Evolutionary conservation across 805 yeast genomes (phyloP), one percentile per base, ranked within the genome.

Genomic region (Zygotorulaspora chibaensis): DNA sequence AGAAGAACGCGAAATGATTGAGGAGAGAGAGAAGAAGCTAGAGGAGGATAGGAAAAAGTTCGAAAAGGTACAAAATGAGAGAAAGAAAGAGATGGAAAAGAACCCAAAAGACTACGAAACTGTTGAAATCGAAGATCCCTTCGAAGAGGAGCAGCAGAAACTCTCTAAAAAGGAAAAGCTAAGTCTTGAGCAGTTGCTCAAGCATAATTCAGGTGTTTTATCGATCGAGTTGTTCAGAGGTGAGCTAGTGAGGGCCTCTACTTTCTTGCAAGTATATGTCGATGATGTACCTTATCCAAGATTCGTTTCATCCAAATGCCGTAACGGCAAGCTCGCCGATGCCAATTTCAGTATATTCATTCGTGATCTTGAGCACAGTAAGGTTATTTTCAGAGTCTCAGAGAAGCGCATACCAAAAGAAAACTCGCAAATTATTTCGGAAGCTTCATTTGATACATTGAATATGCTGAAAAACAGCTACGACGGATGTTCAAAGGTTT

Each of bases 361-460:
- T 40, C 77, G 95, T 63, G 93, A 86, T 61, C 72, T 86, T 56
- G 75, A 76, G 35, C 73, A 84, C 59, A 82, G 89, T 30, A 70
- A 65, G 39, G 52, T 79, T 35, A 65, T 79, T 30, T 67, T 86
- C 52, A 73, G 91, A 61, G 59, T 81, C n/a, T 65, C 85, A 1
- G 76, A 74, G 45, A 75, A 70, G 42, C 73, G 71, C 15, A 71
- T 72, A 28, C 80, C 78, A 11, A 71, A 65, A 25, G 68, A 67
- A 17, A 63, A 66, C 8, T 72, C 72, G 36, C 81, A 83, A 31
- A 59, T 86, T 25, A 47, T 79, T 16, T 68, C 71, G 3, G 87
- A 82, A 55, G 68, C 69, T 45, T 61, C 68, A 5, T 73, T 72
- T 47, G 61, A 69, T 27, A 83, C 87, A 3, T 46, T 70, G 45